Percentiles rank a stretch among this genome's conserved stretches.
phyloP scores from a whole-genome alignment of 2,329 filamentous ascomycete genomes.

The Pestalotiopsis sp. region DNA sequence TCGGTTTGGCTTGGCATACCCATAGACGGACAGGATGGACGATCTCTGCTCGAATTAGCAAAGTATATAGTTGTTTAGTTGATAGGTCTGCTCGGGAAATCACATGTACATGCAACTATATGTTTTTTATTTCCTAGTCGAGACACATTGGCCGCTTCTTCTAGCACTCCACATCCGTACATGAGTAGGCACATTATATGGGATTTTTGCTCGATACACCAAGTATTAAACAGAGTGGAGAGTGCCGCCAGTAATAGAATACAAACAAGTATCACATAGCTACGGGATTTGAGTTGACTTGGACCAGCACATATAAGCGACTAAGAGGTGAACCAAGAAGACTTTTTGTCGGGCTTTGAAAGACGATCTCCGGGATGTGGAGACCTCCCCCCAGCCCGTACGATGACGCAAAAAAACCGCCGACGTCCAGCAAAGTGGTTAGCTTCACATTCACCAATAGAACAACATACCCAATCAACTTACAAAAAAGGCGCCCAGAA shows the following conservation, averaged over 20 bases:
- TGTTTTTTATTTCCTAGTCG: not conserved
- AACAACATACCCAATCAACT: not conserved
- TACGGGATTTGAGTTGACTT: not conserved
- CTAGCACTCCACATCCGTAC: too few species aligned
- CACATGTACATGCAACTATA: not conserved
- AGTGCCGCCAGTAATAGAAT: too few species aligned
- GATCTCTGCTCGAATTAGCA: not conserved
- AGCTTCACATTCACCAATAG: not conserved
- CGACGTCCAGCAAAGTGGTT: not conserved
- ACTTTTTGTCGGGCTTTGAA: slow-evolving; percentile 1
- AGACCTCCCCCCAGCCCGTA: not conserved
- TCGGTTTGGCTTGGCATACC: slow-evolving; percentile 4
- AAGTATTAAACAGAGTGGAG: too few species aligned
- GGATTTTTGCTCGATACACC: too few species aligned
- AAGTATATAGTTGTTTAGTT: not conserved
- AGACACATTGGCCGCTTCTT: too few species aligned
- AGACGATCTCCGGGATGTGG: slow-evolving; percentile 1
- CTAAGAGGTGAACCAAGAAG: not conserved
- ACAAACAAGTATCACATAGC: too few species aligned
- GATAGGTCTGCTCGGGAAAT: not conserved
- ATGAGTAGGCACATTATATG: too few species aligned
- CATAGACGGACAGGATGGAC: not conserved
- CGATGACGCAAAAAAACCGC: slow-evolving; percentile 11
- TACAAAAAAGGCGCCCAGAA: not conserved
- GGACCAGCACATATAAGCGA: not conserved